These are phyloP conservation scores for Plasmodium fragile DNA, from an alignment of 169 alveolate genomes.

Conservation along the genomic window DNA sequence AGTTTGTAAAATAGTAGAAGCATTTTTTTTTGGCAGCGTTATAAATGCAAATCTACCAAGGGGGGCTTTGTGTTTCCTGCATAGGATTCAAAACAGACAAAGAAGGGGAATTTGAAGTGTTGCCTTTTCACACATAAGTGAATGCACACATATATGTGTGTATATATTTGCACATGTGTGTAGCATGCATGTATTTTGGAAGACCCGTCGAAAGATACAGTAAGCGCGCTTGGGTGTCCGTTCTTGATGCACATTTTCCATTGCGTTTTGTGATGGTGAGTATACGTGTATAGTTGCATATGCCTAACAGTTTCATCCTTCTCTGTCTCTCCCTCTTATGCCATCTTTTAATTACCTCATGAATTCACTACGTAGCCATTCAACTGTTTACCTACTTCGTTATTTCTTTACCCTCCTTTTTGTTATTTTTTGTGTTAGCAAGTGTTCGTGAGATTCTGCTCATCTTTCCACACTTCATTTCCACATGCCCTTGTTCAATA, in stretches of 20 bases:
- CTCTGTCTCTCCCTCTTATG: background rate
- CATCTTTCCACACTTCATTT: background rate
- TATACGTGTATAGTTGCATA: background rate
- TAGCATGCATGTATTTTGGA: background rate
- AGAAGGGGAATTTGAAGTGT: slow-evolving; percentile 20
- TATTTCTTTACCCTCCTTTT: background rate
- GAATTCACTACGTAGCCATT: background rate
- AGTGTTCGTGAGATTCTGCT: background rate
- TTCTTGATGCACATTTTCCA: background rate
- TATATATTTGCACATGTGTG: background rate
- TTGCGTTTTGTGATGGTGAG: background rate
- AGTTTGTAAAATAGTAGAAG: background rate
- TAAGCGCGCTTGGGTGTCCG: background rate
- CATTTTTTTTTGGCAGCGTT: background rate
- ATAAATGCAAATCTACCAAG: background rate
- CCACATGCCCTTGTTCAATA: background rate
- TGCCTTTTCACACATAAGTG: background rate
- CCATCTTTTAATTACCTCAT: background rate
- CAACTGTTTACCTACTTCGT: background rate
- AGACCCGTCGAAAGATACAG: background rate
- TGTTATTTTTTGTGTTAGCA: background rate
- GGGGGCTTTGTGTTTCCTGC: background rate
- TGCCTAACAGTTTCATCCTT: slow-evolving; percentile 13
- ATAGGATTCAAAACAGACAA: slow-evolving; percentile 8
- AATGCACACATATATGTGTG: slow-evolving; percentile 5